Conservation (phyloP, 768 basidiomycete genomes). For the Crepidotus variabilis region DNA sequence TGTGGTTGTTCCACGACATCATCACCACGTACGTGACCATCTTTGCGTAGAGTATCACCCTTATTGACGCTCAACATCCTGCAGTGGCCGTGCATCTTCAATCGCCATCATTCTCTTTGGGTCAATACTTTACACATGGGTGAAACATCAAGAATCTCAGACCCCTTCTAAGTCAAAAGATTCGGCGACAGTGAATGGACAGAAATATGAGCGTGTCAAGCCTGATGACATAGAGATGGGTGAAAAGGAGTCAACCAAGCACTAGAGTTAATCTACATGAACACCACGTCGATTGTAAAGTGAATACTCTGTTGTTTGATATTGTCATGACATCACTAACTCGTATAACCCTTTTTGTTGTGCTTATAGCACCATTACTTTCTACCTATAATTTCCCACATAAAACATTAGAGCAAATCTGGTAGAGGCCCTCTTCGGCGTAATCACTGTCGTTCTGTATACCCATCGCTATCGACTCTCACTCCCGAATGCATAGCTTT, state of each 20-base stretch:
- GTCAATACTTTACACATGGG: constrained; percentile 86
- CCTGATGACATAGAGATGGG: constrained; percentile 37
- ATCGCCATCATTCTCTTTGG: constrained; percentile 79
- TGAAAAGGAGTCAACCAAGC: neutral
- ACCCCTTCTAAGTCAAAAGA: constrained; percentile 22
- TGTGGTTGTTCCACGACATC: constrained; percentile 78
- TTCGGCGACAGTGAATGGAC: neutral
- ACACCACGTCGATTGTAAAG: neutral
- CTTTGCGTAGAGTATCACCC: neutral
- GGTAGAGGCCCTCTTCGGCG: too few species aligned
- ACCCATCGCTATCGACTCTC: too few species aligned
- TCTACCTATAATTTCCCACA: too few species aligned
- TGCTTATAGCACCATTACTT: too few species aligned
- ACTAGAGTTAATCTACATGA: neutral
- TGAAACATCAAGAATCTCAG: constrained; percentile 71
- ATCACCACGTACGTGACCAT: constrained; percentile 62
- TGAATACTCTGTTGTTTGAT: too few species aligned
- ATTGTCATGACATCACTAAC: too few species aligned
- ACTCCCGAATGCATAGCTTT: too few species aligned
- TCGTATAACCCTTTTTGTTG: too few species aligned
- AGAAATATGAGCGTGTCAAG: constrained; percentile 56
- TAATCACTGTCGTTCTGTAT: too few species aligned
- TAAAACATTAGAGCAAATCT: too few species aligned
- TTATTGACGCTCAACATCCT: neutral
- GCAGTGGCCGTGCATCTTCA: constrained; percentile 76